A percentile compares a stretch with the other conserved stretches of the same genome.
Conservation (phyloP, 495 filamentous ascomycete genomes). For the Chaetomidium leptoderma region DNA sequence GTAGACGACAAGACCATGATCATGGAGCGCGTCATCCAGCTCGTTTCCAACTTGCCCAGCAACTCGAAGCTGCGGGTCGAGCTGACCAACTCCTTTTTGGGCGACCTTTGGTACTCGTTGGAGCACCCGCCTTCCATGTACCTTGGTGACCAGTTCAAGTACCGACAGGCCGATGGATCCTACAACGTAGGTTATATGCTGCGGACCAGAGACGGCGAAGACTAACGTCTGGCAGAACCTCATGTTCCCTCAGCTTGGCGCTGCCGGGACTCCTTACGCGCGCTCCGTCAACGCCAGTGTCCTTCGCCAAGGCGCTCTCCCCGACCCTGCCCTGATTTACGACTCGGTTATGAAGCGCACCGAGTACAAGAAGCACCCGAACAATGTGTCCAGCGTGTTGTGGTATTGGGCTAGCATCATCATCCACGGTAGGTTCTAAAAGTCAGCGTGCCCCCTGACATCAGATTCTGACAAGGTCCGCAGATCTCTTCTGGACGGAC, state of each 20-base stretch:
- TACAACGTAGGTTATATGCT: slow-evolving; percentile 38
- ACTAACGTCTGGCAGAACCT: slow-evolving; percentile 33
- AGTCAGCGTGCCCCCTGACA: background rate
- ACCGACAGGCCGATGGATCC: slow-evolving; percentile 71
- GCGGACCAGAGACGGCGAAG: background rate
- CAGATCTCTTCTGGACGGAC: slow-evolving; percentile 42
- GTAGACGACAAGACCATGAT: slow-evolving; percentile 73
- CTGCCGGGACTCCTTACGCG: slow-evolving; percentile 58
- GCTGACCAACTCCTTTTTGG: slow-evolving; percentile 65
- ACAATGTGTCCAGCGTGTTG: slow-evolving; percentile 78
- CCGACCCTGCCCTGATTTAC: slow-evolving; percentile 74
- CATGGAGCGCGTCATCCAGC: slow-evolving; percentile 75
- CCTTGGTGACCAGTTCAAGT: slow-evolving; percentile 61
- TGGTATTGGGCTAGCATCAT: slow-evolving; percentile 90
- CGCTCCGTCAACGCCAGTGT: slow-evolving; percentile 63
- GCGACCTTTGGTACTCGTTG: slow-evolving; percentile 63
- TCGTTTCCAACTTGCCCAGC: slow-evolving; percentile 61
- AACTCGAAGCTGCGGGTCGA: slow-evolving; percentile 58
- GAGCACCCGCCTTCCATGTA: slow-evolving; percentile 54
- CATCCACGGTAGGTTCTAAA: slow-evolving; percentile 57
- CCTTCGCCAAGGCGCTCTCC: slow-evolving; percentile 59
- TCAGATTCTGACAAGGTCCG: background rate
- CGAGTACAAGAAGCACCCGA: slow-evolving; percentile 49
- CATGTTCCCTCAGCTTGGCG: slow-evolving; percentile 43
- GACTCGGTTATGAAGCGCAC: slow-evolving; percentile 58